Conservation (phyloP, 441 rosid genomes). For the Pelargonium citronellum region DNA sequence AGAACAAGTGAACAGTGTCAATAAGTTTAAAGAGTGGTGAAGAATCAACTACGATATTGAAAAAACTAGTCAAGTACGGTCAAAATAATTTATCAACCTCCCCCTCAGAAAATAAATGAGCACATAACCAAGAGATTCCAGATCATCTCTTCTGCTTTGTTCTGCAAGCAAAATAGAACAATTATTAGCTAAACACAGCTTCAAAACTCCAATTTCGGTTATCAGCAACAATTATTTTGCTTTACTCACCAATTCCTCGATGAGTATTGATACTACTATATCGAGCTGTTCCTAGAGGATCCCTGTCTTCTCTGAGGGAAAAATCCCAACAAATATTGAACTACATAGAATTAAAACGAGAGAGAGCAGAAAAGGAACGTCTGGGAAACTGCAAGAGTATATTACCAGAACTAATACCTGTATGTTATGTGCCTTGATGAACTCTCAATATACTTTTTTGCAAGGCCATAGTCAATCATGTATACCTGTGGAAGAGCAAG, state of each 20-base stretch:
- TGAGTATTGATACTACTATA: conserved; percentile 93
- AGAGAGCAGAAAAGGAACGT: too few species aligned
- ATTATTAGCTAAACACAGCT: too few species aligned
- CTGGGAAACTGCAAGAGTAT: too few species aligned
- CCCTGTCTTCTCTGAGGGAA: conserved; percentile 54
- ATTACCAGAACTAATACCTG: conserved; percentile 44
- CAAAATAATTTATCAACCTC: conserved; percentile 38
- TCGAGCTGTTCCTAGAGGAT: conserved; percentile 87
- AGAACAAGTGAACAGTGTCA: conserved; percentile 4
- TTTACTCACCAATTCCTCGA: conserved; percentile 71
- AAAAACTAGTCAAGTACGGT: neutral
- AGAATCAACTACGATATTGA: neutral
- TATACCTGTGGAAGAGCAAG: conserved; percentile 49
- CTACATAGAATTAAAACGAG: too few species aligned
- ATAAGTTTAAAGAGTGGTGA: neutral
- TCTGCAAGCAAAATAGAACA: conserved; percentile 32
- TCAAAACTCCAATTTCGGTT: too few species aligned
- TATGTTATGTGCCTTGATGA: conserved; percentile 97
- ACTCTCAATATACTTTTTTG: conserved; percentile 79
- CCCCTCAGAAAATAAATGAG: conserved; percentile 88
- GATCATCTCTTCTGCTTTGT: conserved; percentile 93
- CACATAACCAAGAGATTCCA: conserved; percentile 86
- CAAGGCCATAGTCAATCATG: conserved; percentile 91
- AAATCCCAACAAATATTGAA: too few species aligned
- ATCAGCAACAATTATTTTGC: too few species aligned